Base-by-base conservation (phyloP, 2,329 filamentous ascomycete genomes). In the Microsporum audouinii region DNA sequence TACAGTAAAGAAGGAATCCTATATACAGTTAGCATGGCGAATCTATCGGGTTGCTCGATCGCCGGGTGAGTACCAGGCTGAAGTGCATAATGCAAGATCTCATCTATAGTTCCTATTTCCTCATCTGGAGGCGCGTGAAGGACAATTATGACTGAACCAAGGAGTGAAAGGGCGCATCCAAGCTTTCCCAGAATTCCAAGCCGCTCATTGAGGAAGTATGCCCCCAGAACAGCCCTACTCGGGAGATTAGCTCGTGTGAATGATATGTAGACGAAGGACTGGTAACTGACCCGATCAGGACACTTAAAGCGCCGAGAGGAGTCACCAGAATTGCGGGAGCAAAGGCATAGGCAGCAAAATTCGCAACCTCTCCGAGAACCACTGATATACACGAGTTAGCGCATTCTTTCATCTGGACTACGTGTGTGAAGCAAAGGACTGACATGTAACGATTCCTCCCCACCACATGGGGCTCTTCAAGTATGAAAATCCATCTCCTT, bases 281-380 rank as follows among this genome's bases (percentile, higher is more conserved):
- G 43, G 63, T 58, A 47, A 67, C 79, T 63, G 71, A 83, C 80
- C 83, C 94, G 70, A 99, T 96, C 66, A 99, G 80, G 62, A 99
- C 95, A 71, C 89, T 94, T 64, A 99, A 81, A 61, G 94, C 94
- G 64, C 94, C 94, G 29, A 99, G 80, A 31, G 94, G 94, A 3
- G 94, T 99, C 45, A 99, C 94, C 59, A 99, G 82, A 75, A 99
- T 99, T n/a, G 94, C 95, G 45, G 94, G 94, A 66, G 94, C 94
- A 76, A 97, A 99, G 5, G 94, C 94, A 73, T 99, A 99, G 64
- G 94, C 94, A 58, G 91, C 91, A 73, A 99, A 99, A 76, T 99
- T 99, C 77, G 91, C 95, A 62, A 96, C 79, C 77, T 99, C 94
- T 71, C 94, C 94, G 51, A 95, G 77, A 63, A 91, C 88, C 84